Evolutionary conservation across 2,329 filamentous ascomycete genomes (phyloP).

Genomic region (Ascochyta viciae-villosae): DNA sequence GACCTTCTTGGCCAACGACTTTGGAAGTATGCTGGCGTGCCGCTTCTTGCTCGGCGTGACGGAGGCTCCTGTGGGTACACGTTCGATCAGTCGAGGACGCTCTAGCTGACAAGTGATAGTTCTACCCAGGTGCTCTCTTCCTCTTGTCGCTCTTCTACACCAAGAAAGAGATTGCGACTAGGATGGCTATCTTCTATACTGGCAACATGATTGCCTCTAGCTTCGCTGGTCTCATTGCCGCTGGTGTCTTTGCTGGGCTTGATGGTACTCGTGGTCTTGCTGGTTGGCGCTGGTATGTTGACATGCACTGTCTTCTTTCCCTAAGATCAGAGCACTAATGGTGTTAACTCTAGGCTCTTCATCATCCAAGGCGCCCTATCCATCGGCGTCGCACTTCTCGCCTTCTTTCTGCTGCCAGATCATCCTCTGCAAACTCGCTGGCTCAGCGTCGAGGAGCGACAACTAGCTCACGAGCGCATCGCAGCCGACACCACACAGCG

Average conservation of each 20-base stretch:
- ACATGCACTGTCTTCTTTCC: conserved; percentile 5
- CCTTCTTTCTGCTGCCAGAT: conserved; percentile 39
- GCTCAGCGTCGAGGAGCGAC: conserved; percentile 54
- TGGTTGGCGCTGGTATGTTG: conserved; percentile 52
- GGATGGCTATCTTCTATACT: conserved; percentile 49
- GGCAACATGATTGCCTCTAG: conserved; percentile 51
- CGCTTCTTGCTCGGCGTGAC: conserved; percentile 43
- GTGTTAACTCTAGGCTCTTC: conserved; percentile 51
- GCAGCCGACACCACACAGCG: conserved; percentile 59
- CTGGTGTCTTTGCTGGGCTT: conserved; percentile 54
- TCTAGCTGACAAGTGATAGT: conserved; percentile 33
- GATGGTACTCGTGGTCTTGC: conserved; percentile 58
- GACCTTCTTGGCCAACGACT: conserved; percentile 41
- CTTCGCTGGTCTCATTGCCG: conserved; percentile 55
- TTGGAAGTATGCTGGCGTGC: conserved; percentile 39
- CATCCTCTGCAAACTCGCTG: conserved; percentile 51
- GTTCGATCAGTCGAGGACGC: neutral
- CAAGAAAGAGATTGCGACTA: conserved; percentile 55
- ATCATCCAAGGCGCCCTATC: conserved; percentile 53
- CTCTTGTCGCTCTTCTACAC: conserved; percentile 72
- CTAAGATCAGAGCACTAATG: conserved; percentile 25
- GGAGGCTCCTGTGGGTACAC: conserved; percentile 18
- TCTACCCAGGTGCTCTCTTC: conserved; percentile 67
- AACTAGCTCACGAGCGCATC: conserved; percentile 44
- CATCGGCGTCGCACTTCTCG: conserved; percentile 31